Percentiles rank a stretch among this genome's conserved stretches.
Evolutionary conservation across 2,329 filamentous ascomycete genomes (phyloP).

Genomic region (Phyllosticta capitalensis): DNA sequence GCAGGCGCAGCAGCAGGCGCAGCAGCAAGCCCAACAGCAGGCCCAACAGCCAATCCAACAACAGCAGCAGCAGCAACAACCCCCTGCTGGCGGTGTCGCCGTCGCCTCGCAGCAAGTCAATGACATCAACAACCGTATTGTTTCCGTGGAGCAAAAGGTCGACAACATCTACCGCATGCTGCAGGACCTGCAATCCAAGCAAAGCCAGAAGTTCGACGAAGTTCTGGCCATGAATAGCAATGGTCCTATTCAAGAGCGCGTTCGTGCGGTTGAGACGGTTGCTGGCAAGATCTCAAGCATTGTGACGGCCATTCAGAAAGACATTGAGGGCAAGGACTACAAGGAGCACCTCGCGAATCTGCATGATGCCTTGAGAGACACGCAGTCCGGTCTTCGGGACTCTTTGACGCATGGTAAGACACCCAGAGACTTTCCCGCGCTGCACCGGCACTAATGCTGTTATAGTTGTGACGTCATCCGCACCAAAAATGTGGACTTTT

Average conservation of each 20-base stretch:
- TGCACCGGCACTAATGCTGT: conserved; percentile 19
- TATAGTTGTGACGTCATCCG: conserved; percentile 42
- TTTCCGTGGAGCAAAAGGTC: conserved; percentile 61
- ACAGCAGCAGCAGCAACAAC: conserved; percentile 15
- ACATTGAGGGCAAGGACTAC: conserved; percentile 50
- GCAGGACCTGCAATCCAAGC: conserved; percentile 40
- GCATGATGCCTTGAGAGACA: conserved; percentile 44
- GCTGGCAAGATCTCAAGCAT: conserved; percentile 42
- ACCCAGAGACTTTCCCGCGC: conserved; percentile 42
- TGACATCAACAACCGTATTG: conserved; percentile 77
- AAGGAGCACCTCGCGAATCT: conserved; percentile 44
- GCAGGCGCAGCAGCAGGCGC: conserved; percentile 17
- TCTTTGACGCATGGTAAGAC: conserved; percentile 21
- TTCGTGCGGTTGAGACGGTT: conserved; percentile 33
- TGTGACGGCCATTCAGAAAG: conserved; percentile 41
- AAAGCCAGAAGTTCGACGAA: conserved; percentile 50
- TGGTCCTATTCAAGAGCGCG: conserved; percentile 23
- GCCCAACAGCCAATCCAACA: conserved; percentile 15
- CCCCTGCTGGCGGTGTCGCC: not conserved
- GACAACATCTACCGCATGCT: conserved; percentile 52
- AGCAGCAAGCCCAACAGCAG: too few species aligned
- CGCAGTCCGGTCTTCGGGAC: conserved; percentile 42
- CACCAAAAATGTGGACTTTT: conserved; percentile 50
- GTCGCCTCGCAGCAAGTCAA: conserved; percentile 52
- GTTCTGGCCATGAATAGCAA: conserved; percentile 24